Evolutionary conservation across 768 basidiomycete genomes (phyloP), one percentile per base, ranked within the genome.

Genomic region (Omphalotus guepiniiformis): DNA sequence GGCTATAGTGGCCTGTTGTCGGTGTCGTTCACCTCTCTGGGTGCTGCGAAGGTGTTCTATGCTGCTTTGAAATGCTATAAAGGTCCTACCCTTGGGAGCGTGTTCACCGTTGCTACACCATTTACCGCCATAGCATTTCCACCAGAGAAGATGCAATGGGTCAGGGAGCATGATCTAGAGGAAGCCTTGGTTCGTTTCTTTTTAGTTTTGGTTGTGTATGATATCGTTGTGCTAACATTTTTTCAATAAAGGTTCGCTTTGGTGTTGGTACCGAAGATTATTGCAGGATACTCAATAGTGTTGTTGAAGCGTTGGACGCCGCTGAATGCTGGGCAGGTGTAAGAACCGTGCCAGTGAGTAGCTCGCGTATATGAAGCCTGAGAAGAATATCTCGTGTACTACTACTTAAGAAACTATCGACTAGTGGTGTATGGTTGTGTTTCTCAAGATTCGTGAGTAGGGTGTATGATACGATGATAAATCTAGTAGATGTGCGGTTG

Each of bases 71-170:
- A 77, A 6, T 93, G 84, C 63, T 78, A 79, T 55, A 99, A 97
- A 63, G 95, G 95, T 3, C 95, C 95, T 0, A 85, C 83, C 58
- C 75, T 91, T 6, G 95, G 95, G 2, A 97, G 95, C 16, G 95
- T 92, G 73, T 97, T 97, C 63, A 97, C 95, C 1, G 75, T 98
- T 19, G 91, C 93, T 28, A 93, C 84, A 54, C 95, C 94, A 23
- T 98, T 91, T 62, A 88, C 90, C 12, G 82, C 97, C 47, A 73
- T 99, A 19, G 95, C 90, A 97, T 64, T 97, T 82, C 55, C 59
- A 67, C 1, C 44, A 13, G 23, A 37, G 3, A 95, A 99, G 64
- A 69, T 95, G 54, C 88, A 87, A 27, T 99, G 95, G 95, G 95
- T 93, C 13, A 82, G 78, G 41, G 68, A 74, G 51, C 95, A 80